Conservation (phyloP, 176 grass and related monocot species). For the bread wheat (Triticum aestivum) region IWGSC_CS_RefSeq_v2.1 NC_057807.1:57630448-57630947, state of each 20-base stretch:
- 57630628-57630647: background rate
- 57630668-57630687: background rate
- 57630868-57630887: background rate
- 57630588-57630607: background rate
- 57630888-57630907: slow-evolving; percentile 31
- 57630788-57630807: slow-evolving; percentile 95
- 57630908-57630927: slow-evolving; percentile 99
- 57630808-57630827: slow-evolving; percentile 99
- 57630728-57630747: slow-evolving; percentile 43
- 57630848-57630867: slow-evolving; percentile 36
- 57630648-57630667: background rate
- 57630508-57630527: background rate
- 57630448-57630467: slow-evolving; percentile 97
- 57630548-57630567: background rate
- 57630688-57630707: background rate
- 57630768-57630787: slow-evolving; percentile 92
- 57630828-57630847: slow-evolving; percentile 42
- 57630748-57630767: slow-evolving; percentile 89
- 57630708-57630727: background rate
- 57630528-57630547: background rate
- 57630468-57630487: slow-evolving; percentile 79
- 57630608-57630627: background rate
- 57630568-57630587: background rate
- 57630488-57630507: background rate
- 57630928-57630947: slow-evolving; percentile 94